Percentiles rank a stretch among this genome's conserved stretches.
Evolutionary conservation across 1,139 yeast species (phyloP).

Genomic region (Yamadazyma buinensis): DNA sequence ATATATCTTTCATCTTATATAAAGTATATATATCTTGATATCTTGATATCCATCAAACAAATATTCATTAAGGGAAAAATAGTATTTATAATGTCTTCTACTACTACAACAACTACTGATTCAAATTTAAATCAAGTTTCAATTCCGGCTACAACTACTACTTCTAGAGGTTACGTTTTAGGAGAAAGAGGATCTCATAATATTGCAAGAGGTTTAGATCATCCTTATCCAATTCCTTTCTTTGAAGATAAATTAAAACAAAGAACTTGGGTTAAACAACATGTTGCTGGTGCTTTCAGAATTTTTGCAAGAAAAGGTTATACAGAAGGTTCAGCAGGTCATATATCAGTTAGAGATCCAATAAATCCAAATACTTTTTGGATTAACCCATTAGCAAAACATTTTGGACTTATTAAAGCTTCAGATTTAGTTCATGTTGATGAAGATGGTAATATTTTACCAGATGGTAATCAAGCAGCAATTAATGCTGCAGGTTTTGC

Average conservation of each 20-base stretch:
- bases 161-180: constrained; percentile 49
- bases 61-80: not conserved
- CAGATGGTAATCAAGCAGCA: constrained; percentile 62
- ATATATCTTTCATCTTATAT: no score
- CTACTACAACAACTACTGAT: constrained; percentile 9
- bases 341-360: constrained; percentile 76
- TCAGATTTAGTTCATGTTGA: constrained; percentile 76
- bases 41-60: no score
- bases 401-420: constrained; percentile 65
- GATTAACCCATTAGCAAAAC: constrained; percentile 75
- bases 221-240: constrained; percentile 49
- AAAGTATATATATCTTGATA: no score
- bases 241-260: constrained; percentile 49
- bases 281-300: constrained; percentile 81
- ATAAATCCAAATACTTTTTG: constrained; percentile 68
- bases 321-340: constrained; percentile 80
- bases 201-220: constrained; percentile 45
- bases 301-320: constrained; percentile 71
- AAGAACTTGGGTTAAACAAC: constrained; percentile 63
- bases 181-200: constrained; percentile 51
- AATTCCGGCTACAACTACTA: constrained; percentile 8
- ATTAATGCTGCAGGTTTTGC: constrained; percentile 80
- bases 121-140: constrained; percentile 2
- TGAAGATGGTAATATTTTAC: constrained; percentile 61
- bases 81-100: not conserved